Percentiles rank a stretch among this genome's conserved stretches.
Conservation (phyloP, 208 protist genomes). For the Trichomonas gallinae region DNA sequence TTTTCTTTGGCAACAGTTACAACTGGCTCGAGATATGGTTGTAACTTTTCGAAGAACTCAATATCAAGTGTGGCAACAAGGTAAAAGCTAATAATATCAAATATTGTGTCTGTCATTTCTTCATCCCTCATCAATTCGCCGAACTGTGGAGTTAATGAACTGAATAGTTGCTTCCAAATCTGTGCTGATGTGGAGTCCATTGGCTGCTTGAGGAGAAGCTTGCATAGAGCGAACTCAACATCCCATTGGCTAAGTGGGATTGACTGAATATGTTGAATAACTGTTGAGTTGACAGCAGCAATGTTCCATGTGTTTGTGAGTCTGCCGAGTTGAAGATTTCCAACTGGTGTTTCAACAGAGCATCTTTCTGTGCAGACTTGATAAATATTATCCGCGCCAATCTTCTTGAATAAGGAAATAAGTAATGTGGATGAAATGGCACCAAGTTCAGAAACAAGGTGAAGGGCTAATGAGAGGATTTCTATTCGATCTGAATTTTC, state of each 20-base stretch:
- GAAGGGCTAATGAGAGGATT: not conserved
- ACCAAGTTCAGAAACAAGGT: not conserved
- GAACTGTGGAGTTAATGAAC: not conserved
- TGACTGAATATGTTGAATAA: not conserved
- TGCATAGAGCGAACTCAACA: constrained; percentile 9
- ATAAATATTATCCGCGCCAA: not conserved
- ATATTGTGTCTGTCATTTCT: not conserved
- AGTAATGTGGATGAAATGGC: not conserved
- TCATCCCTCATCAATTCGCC: constrained; percentile 12
- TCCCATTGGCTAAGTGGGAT: not conserved
- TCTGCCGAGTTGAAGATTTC: not conserved
- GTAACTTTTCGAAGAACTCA: not conserved
- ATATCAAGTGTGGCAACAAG: not conserved
- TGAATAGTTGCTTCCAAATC: not conserved
- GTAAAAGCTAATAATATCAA: constrained; percentile 9
- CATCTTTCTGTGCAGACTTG: constrained; percentile 1
- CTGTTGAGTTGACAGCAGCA: not conserved
- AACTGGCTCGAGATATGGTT: not conserved
- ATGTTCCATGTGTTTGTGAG: constrained; percentile 8
- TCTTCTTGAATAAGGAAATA: not conserved
- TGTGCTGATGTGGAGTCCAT: constrained; percentile 17
- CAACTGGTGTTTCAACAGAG: not conserved
- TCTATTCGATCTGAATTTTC: not conserved
- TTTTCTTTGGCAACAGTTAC: constrained; percentile 1
- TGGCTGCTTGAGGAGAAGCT: not conserved